Evolutionary conservation across 2,329 filamentous ascomycete species (phyloP).

Genomic region (Claviceps sp.): DNA sequence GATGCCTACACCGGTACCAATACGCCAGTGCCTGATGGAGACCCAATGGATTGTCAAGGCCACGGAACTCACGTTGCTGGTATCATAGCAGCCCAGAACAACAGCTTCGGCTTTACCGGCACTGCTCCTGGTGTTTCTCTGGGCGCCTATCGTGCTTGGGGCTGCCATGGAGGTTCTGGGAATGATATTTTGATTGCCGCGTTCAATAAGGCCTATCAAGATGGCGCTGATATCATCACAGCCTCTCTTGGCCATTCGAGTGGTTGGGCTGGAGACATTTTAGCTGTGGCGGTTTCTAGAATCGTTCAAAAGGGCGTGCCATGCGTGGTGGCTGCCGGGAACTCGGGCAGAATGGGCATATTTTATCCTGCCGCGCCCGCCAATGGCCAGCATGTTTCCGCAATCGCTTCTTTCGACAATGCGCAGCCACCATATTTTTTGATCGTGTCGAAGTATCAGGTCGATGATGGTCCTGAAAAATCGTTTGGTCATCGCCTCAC

Average conservation of each 20-base stretch:
- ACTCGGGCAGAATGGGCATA: slow-evolving; percentile 21
- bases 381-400: slow-evolving; percentile 21
- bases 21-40: slow-evolving; percentile 29
- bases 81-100: slow-evolving; percentile 44
- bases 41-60: slow-evolving; percentile 43
- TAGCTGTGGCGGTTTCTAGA: slow-evolving; percentile 34
- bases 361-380: too few relatives aligned
- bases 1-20: slow-evolving; percentile 33
- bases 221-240: slow-evolving; percentile 44
- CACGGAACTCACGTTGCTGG: slow-evolving; percentile 52
- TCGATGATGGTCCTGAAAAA: slow-evolving; percentile 20
- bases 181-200: slow-evolving; percentile 47
- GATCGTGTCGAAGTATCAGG: slow-evolving; percentile 26
- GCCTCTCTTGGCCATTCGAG: slow-evolving; percentile 37
- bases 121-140: slow-evolving; percentile 42
- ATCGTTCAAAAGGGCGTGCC: slow-evolving; percentile 41
- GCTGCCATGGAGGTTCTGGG: slow-evolving; percentile 33
- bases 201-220: slow-evolving; percentile 46
- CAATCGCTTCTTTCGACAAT: slow-evolving; percentile 39
- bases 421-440: slow-evolving; percentile 27
- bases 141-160: slow-evolving; percentile 44
- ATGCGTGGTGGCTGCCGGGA: slow-evolving; percentile 32
- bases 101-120: slow-evolving; percentile 41
- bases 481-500: slow-evolving; percentile 32
- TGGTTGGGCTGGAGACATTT: slow-evolving; percentile 39